Percentiles rank a stretch among this genome's conserved stretches.
These are phyloP conservation scores for Schoenoplectus tabernaemontani DNA, from an alignment of 202 grass and related monocot genomes.

Conservation along the genomic window DNA sequence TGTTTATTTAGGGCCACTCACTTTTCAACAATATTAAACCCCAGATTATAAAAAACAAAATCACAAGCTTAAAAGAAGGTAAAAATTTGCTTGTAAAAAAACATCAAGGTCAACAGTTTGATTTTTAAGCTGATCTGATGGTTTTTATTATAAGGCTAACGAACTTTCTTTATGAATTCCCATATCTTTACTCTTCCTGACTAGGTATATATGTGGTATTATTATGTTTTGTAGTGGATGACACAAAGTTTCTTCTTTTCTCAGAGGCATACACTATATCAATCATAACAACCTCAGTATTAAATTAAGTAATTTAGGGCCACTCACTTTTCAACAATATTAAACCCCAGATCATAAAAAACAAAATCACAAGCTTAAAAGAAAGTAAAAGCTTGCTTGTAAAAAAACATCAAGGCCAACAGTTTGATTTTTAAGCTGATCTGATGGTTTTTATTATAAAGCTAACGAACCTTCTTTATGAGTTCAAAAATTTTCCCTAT, in stretches of 20 bases:
- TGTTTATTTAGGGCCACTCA: background rate
- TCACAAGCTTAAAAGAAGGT: background rate
- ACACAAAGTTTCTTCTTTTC: background rate
- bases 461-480: background rate
- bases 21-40: background rate
- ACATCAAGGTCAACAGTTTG: background rate
- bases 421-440: background rate
- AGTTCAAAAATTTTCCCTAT: background rate
- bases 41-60: background rate
- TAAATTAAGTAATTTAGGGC: background rate
- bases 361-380: background rate
- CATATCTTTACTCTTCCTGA: background rate
- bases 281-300: conserved; percentile 9
- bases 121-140: background rate
- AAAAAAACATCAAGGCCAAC: background rate
- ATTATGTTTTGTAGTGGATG: background rate
- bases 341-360: background rate
- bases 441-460: background rate
- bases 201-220: background rate
- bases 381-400: background rate
- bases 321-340: background rate
- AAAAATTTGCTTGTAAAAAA: background rate
- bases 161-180: background rate
- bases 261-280: background rate
- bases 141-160: background rate